These are phyloP conservation scores for Cardamine occulta DNA, from an alignment of 345 rosid species.

Conservation along the genomic window DNA sequence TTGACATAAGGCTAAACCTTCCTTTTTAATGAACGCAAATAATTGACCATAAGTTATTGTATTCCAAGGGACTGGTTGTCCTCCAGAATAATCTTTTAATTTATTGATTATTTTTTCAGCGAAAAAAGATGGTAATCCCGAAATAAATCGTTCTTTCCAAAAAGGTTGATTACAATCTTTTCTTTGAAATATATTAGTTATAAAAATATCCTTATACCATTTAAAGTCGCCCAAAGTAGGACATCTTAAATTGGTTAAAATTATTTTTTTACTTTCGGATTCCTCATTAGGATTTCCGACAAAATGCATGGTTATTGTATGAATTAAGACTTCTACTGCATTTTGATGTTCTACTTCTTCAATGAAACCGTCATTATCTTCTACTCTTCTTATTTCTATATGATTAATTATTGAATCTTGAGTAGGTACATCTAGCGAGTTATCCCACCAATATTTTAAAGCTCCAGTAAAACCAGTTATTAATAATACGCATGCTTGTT, in stretches of 20 bases:
- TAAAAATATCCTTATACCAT: not conserved
- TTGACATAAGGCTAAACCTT: too few species aligned
- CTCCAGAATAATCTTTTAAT: not conserved
- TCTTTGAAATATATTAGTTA: not conserved
- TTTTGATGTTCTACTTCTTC: not conserved
- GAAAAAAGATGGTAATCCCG: not conserved
- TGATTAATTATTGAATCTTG: not conserved
- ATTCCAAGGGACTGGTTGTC: too few species aligned
- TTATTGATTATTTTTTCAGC: not conserved
- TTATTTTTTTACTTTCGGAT: not conserved
- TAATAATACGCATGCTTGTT: not conserved
- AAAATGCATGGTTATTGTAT: not conserved
- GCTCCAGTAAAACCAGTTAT: not conserved
- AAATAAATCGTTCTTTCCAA: slow-evolving; percentile 6
- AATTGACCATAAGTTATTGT: too few species aligned
- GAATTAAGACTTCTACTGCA: not conserved
- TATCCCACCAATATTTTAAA: not conserved
- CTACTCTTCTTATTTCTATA: not conserved
- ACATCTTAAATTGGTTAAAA: not conserved
- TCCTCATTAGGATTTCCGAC: not conserved
- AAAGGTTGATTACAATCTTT: not conserved
- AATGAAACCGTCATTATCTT: not conserved
- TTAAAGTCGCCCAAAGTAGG: not conserved
- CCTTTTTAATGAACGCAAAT: too few species aligned
- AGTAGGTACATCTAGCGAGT: not conserved